These are phyloP conservation scores for Psidium guajava DNA, from an alignment of 345 rosid genomes.

Conservation along the genomic window DNA sequence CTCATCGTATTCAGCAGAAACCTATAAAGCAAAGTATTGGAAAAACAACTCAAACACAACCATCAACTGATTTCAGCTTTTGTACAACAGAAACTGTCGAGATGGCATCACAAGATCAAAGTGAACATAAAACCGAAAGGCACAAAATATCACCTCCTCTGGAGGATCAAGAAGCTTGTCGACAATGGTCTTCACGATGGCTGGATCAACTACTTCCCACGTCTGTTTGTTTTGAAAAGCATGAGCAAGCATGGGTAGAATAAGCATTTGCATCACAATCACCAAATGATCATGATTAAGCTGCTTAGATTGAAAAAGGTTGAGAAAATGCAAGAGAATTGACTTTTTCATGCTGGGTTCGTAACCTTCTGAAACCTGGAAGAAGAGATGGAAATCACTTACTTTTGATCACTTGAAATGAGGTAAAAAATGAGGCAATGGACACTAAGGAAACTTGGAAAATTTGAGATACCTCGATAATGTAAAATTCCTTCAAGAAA, in stretches of 20 bases:
- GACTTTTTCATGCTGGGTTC: slow-evolving; percentile 70
- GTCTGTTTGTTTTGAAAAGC: slow-evolving; percentile 81
- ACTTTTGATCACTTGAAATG: neutral
- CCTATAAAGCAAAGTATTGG: slow-evolving; percentile 24
- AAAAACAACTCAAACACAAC: neutral
- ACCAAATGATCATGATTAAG: slow-evolving; percentile 93
- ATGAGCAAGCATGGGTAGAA: slow-evolving; percentile 97
- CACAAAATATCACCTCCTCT: slow-evolving; percentile 58
- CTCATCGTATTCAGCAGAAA: slow-evolving; percentile 97
- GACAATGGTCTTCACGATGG: slow-evolving; percentile 79
- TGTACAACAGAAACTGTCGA: neutral
- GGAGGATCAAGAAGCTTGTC: slow-evolving; percentile 99
- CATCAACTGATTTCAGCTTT: neutral
- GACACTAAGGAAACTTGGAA: neutral
- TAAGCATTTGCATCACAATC: slow-evolving; percentile 96
- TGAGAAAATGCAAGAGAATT: slow-evolving; percentile 79
- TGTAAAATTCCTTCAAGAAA: slow-evolving; percentile 93
- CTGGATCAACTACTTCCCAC: slow-evolving; percentile 93
- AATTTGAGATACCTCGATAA: slow-evolving; percentile 64
- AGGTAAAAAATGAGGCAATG: neutral
- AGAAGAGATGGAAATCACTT: neutral
- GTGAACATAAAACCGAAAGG: neutral
- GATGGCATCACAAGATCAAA: neutral
- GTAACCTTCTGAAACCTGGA: slow-evolving; percentile 94
- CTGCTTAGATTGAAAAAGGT: slow-evolving; percentile 88